Percentiles rank a stretch among this genome's conserved stretches.
These are phyloP conservation scores for Vigna trinervia DNA, from an alignment of 306 rosid species.

Conservation along the genomic window DNA sequence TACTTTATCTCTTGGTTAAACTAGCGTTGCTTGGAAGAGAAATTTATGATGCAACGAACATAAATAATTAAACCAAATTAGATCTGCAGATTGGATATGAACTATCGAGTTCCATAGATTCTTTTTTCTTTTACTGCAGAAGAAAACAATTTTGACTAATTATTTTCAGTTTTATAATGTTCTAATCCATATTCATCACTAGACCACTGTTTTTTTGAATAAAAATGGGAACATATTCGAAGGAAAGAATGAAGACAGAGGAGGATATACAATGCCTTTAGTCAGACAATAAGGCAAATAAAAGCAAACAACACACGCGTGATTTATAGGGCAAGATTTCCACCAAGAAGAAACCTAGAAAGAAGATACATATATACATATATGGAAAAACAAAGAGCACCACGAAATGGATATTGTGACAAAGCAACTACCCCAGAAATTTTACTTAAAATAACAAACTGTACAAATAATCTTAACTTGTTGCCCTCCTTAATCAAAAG, in stretches of 20 bases:
- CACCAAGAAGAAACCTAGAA: not conserved
- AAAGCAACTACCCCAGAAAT: not conserved
- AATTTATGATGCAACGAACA: too few relatives aligned
- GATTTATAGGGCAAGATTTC: not conserved
- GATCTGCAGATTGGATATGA: conserved; percentile 27
- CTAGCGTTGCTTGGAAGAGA: too few relatives aligned
- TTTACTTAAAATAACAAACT: not conserved
- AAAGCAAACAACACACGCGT: not conserved
- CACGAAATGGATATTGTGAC: not conserved
- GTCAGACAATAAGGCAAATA: not conserved
- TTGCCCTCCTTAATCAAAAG: not conserved
- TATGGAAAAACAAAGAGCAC: not conserved
- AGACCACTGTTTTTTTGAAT: not conserved
- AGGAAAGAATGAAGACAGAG: not conserved
- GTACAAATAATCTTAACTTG: not conserved
- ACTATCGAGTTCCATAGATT: not conserved
- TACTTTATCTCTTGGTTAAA: too few relatives aligned
- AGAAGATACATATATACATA: not conserved
- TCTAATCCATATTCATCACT: not conserved
- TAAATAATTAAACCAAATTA: not conserved
- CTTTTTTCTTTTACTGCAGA: not conserved
- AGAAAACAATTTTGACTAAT: conserved; percentile 8
- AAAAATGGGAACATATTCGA: not conserved
- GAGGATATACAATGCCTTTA: not conserved
- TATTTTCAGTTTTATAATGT: conserved; percentile 6